A percentile compares a stretch with the other conserved stretches of the same genome.
Evolutionary conservation across 768 basidiomycete genomes (phyloP).

Genomic region (Suillus sp.): DNA sequence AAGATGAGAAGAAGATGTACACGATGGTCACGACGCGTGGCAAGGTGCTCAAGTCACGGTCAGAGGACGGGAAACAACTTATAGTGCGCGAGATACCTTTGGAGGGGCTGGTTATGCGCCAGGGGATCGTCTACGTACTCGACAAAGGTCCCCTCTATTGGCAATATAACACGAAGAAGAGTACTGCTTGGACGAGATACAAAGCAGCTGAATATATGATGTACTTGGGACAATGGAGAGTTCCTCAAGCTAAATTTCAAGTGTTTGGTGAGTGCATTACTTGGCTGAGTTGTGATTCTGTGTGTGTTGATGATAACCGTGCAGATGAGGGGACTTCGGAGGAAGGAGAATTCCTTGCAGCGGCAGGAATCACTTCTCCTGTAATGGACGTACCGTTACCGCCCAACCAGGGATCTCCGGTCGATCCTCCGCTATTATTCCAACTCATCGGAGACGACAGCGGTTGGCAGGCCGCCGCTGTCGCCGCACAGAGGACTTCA

Average conservation of each 20-base stretch:
- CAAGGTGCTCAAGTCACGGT: slow-evolving; percentile 16
- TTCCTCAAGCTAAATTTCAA: slow-evolving; percentile 43
- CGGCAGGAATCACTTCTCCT: slow-evolving; percentile 41
- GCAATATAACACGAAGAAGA: slow-evolving; percentile 59
- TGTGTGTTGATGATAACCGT: neutral
- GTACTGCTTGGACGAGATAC: slow-evolving; percentile 58
- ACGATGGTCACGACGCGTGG: slow-evolving; percentile 41
- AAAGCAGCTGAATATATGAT: slow-evolving; percentile 63
- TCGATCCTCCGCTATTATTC: slow-evolving; percentile 32
- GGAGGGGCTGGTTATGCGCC: slow-evolving; percentile 47
- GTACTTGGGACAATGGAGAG: slow-evolving; percentile 43
- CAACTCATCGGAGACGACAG: slow-evolving; percentile 51
- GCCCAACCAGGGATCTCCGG: slow-evolving; percentile 11
- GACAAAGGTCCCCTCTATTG: slow-evolving; percentile 55
- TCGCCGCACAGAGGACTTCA: slow-evolving; percentile 34
- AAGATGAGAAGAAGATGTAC: slow-evolving; percentile 51
- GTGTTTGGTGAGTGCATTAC: slow-evolving; percentile 47
- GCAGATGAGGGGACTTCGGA: slow-evolving; percentile 56
- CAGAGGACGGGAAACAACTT: slow-evolving; percentile 22
- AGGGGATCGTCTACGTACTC: slow-evolving; percentile 60
- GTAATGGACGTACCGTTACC: slow-evolving; percentile 20
- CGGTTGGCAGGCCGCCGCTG: slow-evolving; percentile 38
- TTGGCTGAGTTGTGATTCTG: neutral
- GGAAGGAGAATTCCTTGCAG: slow-evolving; percentile 47
- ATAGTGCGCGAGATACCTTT: slow-evolving; percentile 53